Evolutionary conservation across 2,329 filamentous ascomycete genomes (phyloP).

Genomic region (Sclerotinia borealis): DNA sequence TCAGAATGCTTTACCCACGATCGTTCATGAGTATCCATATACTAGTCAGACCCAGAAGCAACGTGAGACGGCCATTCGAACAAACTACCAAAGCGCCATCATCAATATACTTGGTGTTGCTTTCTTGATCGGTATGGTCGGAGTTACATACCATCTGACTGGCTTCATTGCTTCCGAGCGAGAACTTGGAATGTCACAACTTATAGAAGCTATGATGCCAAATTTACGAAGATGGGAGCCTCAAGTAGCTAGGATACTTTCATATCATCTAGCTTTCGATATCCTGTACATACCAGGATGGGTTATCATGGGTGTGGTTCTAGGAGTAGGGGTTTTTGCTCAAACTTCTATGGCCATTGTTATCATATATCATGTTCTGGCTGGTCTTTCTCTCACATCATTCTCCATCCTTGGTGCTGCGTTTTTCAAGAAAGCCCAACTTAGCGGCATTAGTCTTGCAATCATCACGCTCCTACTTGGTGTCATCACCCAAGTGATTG

Average conservation of each 20-base stretch:
- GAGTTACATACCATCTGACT: slow-evolving; percentile 79
- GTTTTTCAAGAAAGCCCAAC: slow-evolving; percentile 81
- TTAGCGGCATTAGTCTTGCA: slow-evolving; percentile 75
- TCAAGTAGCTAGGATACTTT: slow-evolving; percentile 69
- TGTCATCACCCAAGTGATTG: slow-evolving; percentile 71
- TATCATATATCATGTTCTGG: slow-evolving; percentile 66
- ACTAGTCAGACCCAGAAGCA: slow-evolving; percentile 66
- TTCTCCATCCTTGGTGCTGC: slow-evolving; percentile 75
- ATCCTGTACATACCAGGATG: slow-evolving; percentile 76
- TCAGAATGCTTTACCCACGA: slow-evolving; percentile 36
- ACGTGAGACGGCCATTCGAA: slow-evolving; percentile 58
- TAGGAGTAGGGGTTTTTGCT: slow-evolving; percentile 57
- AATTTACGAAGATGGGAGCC: slow-evolving; percentile 68
- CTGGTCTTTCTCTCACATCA: slow-evolving; percentile 71
- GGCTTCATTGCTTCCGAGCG: slow-evolving; percentile 81
- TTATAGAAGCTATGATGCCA: slow-evolving; percentile 89
- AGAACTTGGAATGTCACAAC: slow-evolving; percentile 78
- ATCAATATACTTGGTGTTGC: slow-evolving; percentile 72
- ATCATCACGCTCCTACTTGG: slow-evolving; percentile 70
- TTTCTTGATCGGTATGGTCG: slow-evolving; percentile 73
- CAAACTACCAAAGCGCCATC: slow-evolving; percentile 65
- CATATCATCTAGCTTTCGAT: slow-evolving; percentile 75
- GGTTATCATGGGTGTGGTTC: slow-evolving; percentile 66
- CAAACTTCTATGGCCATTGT: slow-evolving; percentile 60
- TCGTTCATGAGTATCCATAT: slow-evolving; percentile 66